phyloP scores from a whole-genome alignment of 2,329 filamentous ascomycete genomes.

The Alternaria sp. region DNA sequence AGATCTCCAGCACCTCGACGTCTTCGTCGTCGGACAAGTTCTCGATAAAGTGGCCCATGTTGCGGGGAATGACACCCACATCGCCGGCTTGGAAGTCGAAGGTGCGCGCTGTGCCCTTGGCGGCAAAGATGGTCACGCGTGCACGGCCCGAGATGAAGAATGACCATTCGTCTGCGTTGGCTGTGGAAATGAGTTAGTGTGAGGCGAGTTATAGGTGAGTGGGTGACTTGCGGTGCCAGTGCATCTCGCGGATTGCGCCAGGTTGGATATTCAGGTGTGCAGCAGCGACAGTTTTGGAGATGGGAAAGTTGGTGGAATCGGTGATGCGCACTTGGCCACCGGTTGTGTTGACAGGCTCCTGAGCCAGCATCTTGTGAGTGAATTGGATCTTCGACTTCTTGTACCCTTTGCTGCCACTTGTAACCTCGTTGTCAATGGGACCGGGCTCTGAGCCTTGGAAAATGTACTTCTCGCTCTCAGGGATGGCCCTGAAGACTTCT shows the following conservation, averaged over 20 bases:
- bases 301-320: slow-evolving; percentile 77
- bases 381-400: slow-evolving; percentile 74
- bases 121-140: slow-evolving; percentile 76
- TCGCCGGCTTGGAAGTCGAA: slow-evolving; percentile 80
- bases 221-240: slow-evolving; percentile 70
- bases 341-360: slow-evolving; percentile 70
- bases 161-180: slow-evolving; percentile 78
- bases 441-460: slow-evolving; percentile 74
- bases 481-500: slow-evolving; percentile 73
- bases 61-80: slow-evolving; percentile 77
- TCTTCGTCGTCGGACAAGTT: slow-evolving; percentile 77
- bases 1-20: slow-evolving; percentile 78
- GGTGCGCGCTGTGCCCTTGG: slow-evolving; percentile 73
- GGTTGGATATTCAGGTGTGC: slow-evolving; percentile 76
- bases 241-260: slow-evolving; percentile 78
- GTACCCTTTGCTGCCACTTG: slow-evolving; percentile 64
- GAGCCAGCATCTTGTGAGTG: slow-evolving; percentile 75
- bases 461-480: slow-evolving; percentile 75
- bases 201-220: background rate
- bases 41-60: slow-evolving; percentile 84
- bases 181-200: slow-evolving; percentile 17
- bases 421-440: slow-evolving; percentile 71
- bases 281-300: slow-evolving; percentile 76
- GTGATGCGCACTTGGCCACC: slow-evolving; percentile 78
- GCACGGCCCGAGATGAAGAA: slow-evolving; percentile 78